Base-by-base conservation (phyloP, 2,329 filamentous ascomycete genomes). In the Monosporascus cannonballus region DNA sequence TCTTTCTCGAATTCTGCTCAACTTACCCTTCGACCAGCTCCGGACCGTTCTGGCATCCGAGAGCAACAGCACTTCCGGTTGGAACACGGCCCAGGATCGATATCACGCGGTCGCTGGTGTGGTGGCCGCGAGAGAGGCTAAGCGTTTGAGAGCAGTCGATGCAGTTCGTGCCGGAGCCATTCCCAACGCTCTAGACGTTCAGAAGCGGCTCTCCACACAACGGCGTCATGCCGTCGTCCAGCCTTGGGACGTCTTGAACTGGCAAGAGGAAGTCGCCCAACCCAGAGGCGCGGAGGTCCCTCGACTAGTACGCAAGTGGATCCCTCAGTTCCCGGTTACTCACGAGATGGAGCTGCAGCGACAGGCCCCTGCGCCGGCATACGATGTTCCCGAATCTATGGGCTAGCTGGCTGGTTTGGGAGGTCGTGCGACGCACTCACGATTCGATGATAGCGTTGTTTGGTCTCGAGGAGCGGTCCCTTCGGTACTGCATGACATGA, bases 1-100 rank as follows among this genome's bases (percentile, higher is more conserved):
- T 0, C 70, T 91, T 5, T 90, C 88, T 0, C 83, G 80, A 27
- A 73, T 89, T 22, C 72, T 92, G 2, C 71, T 90, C 50, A 89
- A 88, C 41, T 71, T 91, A 6, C 88, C 88, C 0, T 88, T 87
- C 59, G 73, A 78, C 15, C 72, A 85, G 27, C 73, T 92, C 24
- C 85, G 87, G 67, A 76, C 77, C 54, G 69, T 89, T 2, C 73
- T 91, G 36, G 85, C 87, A 60, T 82, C 83, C 49, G 75, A 73
- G 14, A 75, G 75, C 25, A 74, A 84, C 8, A 80, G 79, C 42
- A 69, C 73, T 30, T 72, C 73, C n/a, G 77, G 73, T 22, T 81
- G 77, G 74, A 72, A 76, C 25, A 77, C 70, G 39, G 69, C 71
- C 1, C 71, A 76, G 52, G 67, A 75, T 25, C 72, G 79, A 20